phyloP scores from a whole-genome alignment of 2,329 filamentous ascomycete genomes.

The Rutstroemia sp. region DNA sequence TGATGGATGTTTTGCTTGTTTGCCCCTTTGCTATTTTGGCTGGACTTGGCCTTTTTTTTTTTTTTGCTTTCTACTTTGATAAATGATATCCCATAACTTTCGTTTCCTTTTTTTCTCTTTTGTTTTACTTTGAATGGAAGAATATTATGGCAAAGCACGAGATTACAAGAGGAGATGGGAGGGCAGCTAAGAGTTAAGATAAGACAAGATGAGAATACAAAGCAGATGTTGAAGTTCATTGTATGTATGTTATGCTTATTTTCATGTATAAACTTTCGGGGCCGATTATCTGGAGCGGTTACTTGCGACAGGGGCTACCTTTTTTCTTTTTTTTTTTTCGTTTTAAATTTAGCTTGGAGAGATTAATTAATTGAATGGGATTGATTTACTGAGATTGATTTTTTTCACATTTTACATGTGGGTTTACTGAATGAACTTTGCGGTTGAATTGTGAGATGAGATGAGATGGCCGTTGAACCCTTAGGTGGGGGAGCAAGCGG shows the following conservation, averaged over 20 bases:
- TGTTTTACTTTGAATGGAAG: background rate
- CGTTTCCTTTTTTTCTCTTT: background rate
- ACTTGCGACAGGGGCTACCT: too few relatives aligned
- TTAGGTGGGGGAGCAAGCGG: background rate
- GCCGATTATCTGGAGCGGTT: too few relatives aligned
- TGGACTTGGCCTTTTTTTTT: background rate
- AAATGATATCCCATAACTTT: constrained; percentile 10
- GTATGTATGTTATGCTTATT: too few relatives aligned
- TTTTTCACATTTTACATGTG: too few relatives aligned
- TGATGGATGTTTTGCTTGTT: background rate
- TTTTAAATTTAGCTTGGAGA: too few relatives aligned
- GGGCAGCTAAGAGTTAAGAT: background rate
- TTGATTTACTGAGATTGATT: too few relatives aligned
- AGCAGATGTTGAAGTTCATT: background rate
- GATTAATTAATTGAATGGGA: too few relatives aligned
- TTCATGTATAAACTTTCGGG: too few relatives aligned
- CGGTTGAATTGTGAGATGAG: too few relatives aligned
- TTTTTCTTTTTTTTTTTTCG: too few relatives aligned
- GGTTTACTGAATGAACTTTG: too few relatives aligned
- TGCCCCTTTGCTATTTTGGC: background rate
- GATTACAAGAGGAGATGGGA: background rate
- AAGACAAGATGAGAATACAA: background rate
- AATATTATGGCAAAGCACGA: background rate
- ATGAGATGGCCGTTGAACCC: too few relatives aligned
- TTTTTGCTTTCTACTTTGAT: background rate